These are phyloP conservation scores for Leishmania martiniquensis DNA, from an alignment of 208 protist genomes.

Conservation along the genomic window DNA sequence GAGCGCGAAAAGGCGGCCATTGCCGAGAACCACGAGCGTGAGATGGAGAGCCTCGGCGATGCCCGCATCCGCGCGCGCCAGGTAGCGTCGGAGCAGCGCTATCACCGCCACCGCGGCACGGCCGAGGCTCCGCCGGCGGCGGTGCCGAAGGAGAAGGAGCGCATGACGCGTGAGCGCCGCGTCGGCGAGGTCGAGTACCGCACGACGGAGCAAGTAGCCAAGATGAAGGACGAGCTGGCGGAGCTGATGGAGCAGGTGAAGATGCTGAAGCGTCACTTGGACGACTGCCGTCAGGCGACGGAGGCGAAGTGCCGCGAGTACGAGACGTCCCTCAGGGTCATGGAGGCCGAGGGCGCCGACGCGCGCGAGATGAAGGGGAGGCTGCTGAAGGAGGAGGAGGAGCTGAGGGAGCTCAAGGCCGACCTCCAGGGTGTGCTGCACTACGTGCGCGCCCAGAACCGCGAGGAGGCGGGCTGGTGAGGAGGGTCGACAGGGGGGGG, in stretches of 20 bases:
- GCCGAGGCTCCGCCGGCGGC: slow-evolving; percentile 33
- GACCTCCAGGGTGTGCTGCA: slow-evolving; percentile 82
- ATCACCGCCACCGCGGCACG: slow-evolving; percentile 78
- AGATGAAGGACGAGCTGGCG: slow-evolving; percentile 51
- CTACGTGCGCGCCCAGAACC: slow-evolving; percentile 76
- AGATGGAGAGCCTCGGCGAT: slow-evolving; percentile 69
- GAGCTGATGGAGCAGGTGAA: slow-evolving; percentile 78
- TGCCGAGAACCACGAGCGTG: slow-evolving; percentile 52
- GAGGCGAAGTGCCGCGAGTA: slow-evolving; percentile 44
- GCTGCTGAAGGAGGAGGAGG: slow-evolving; percentile 64
- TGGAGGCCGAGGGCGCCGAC: slow-evolving; percentile 60
- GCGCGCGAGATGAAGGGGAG: slow-evolving; percentile 60
- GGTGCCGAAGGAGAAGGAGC: slow-evolving; percentile 42
- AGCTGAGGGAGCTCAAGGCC: slow-evolving; percentile 69
- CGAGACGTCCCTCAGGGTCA: slow-evolving; percentile 49
- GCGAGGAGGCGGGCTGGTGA: slow-evolving; percentile 61
- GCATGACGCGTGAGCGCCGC: slow-evolving; percentile 46
- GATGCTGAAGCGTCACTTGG: slow-evolving; percentile 62
- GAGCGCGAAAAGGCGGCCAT: slow-evolving; percentile 65
- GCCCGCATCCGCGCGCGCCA: slow-evolving; percentile 53
- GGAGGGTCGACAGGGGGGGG: background rate
- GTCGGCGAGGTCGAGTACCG: slow-evolving; percentile 52
- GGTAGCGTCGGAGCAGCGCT: slow-evolving; percentile 67
- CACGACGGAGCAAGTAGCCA: slow-evolving; percentile 45
- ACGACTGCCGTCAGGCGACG: slow-evolving; percentile 47